Evolutionary conservation across 306 rosid genomes (phyloP).

Genomic region (Ziziphus jujuba): DNA sequence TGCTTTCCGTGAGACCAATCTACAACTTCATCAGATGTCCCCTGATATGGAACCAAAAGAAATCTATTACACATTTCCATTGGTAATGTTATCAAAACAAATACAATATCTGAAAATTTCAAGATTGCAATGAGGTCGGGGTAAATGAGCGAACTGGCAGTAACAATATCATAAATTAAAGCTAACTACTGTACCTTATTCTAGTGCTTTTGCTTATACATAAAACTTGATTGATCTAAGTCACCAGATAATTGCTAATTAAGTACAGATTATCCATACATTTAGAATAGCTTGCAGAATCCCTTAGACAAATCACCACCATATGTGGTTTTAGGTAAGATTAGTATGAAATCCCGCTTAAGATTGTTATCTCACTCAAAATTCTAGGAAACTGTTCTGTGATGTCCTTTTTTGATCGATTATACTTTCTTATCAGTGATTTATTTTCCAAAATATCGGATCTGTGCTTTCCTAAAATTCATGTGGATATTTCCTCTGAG

Average conservation of each 20-base stretch:
- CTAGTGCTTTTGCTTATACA: too few relatives aligned
- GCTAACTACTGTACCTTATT: too few relatives aligned
- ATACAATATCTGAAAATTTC: not conserved
- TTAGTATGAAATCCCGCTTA: not conserved
- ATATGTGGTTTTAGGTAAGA: not conserved
- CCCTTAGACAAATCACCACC: not conserved
- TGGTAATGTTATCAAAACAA: not conserved
- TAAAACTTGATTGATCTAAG: not conserved
- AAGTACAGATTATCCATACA: not conserved
- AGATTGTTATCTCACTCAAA: not conserved
- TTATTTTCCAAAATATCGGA: too few relatives aligned
- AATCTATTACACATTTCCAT: not conserved
- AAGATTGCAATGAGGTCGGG: not conserved
- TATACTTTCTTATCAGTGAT: not conserved
- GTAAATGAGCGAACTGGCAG: not conserved
- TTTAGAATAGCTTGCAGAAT: too few relatives aligned
- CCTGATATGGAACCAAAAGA: slow-evolving; percentile 45
- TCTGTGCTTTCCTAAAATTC: too few relatives aligned
- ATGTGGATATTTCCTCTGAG: too few relatives aligned
- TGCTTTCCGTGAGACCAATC: slow-evolving; percentile 90
- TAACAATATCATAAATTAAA: not conserved
- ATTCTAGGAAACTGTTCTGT: not conserved
- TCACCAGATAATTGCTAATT: not conserved
- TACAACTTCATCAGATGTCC: slow-evolving; percentile 93
- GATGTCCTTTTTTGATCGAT: not conserved